phyloP scores from a whole-genome alignment of 2,329 filamentous ascomycete genomes.

The Cercospora sp. region DNA sequence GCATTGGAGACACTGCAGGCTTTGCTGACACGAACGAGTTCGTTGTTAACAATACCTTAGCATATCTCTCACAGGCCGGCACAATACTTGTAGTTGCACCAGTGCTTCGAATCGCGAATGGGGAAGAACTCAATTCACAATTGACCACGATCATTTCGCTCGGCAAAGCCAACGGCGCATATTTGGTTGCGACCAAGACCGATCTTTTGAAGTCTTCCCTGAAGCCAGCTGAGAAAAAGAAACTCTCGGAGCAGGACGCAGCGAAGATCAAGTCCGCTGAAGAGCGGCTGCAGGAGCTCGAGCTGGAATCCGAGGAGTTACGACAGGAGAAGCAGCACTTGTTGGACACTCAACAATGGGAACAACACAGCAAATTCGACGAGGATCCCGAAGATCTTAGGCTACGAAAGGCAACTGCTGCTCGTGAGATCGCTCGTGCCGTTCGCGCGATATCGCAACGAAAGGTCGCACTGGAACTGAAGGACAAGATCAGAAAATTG shows the following conservation, averaged over 20 bases:
- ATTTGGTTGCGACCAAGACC: slow-evolving; percentile 4
- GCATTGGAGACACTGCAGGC: slow-evolving; percentile 27
- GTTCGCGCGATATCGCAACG: neutral
- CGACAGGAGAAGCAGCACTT: neutral
- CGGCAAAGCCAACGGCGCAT: slow-evolving; percentile 20
- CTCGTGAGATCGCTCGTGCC: too few relatives aligned
- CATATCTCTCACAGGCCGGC: slow-evolving; percentile 19
- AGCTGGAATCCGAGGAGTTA: neutral
- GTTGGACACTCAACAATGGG: neutral
- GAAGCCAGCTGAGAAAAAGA: neutral
- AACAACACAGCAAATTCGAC: neutral
- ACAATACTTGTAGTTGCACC: slow-evolving; percentile 19
- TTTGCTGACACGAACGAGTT: slow-evolving; percentile 23
- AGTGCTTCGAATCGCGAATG: slow-evolving; percentile 13
- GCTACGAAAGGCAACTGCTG: slow-evolving; percentile 7
- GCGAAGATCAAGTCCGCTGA: neutral
- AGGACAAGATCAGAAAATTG: slow-evolving; percentile 12
- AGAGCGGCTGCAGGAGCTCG: neutral
- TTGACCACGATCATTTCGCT: neutral
- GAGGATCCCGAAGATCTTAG: neutral
- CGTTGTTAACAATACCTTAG: slow-evolving; percentile 21
- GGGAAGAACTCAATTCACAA: slow-evolving; percentile 4
- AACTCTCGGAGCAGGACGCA: neutral
- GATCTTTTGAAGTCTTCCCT: neutral
- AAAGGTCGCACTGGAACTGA: slow-evolving; percentile 4